A percentile compares a stretch with the other conserved stretches of the same genome.
phyloP scores from a whole-genome alignment of 1,284 basidiomycete species.

The Erythrobasidium hasegawianum region DNA sequence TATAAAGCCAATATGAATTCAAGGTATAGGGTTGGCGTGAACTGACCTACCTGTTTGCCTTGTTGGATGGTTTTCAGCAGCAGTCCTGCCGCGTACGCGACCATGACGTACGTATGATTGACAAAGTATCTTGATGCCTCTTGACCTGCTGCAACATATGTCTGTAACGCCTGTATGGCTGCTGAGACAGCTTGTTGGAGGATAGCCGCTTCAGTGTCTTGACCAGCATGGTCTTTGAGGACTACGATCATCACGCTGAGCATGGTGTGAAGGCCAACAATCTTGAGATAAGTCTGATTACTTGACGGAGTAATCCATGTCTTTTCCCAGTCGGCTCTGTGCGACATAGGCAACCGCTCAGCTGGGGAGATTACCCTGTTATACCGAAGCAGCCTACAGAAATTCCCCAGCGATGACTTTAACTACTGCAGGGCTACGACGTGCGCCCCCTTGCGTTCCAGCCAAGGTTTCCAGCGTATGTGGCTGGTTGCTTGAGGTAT shows the following conservation, averaged over 20 bases:
- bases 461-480: too few relatives aligned
- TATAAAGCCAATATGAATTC: not conserved
- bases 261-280: conserved; percentile 14
- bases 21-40: not conserved
- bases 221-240: conserved; percentile 20
- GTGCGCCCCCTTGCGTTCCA: too few relatives aligned
- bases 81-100: too few relatives aligned
- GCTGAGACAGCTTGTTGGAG: conserved; percentile 19
- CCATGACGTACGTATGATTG: too few relatives aligned
- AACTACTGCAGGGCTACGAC: too few relatives aligned
- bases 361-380: too few relatives aligned
- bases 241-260: conserved; percentile 13
- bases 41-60: conserved; percentile 11
- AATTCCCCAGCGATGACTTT: too few relatives aligned
- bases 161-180: conserved; percentile 16
- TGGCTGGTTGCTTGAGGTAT: too few relatives aligned
- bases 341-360: too few relatives aligned
- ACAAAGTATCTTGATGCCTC: too few relatives aligned
- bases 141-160: conserved; percentile 12
- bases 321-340: conserved; percentile 14
- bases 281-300: conserved; percentile 5
- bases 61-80: conserved; percentile 6
- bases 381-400: too few relatives aligned
- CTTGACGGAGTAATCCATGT: conserved; percentile 3
- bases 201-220: conserved; percentile 13